A percentile compares a stretch with the other conserved stretches of the same genome.
Evolutionary conservation across 2,329 filamentous ascomycete genomes (phyloP).

Genomic region (Exophiala phaeomuriformis): DNA sequence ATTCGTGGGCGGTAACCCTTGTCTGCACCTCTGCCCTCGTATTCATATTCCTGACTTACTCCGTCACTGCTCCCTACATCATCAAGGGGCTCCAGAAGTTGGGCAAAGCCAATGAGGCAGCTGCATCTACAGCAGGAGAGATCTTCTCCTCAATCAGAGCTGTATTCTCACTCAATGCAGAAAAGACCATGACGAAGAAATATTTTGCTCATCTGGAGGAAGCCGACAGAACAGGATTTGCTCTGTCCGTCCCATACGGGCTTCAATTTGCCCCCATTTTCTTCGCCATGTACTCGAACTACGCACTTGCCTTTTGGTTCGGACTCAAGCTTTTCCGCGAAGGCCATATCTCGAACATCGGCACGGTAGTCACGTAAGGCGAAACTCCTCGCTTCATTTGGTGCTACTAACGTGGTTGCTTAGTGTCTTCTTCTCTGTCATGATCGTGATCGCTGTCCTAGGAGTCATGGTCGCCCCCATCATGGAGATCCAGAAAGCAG

Average conservation of each 20-base stretch:
- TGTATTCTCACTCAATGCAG: slow-evolving; percentile 40
- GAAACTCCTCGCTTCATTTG: no score
- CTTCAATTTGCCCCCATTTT: slow-evolving; percentile 32
- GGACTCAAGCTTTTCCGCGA: slow-evolving; percentile 32
- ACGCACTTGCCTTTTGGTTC: slow-evolving; percentile 35
- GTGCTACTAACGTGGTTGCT: slow-evolving; percentile 2
- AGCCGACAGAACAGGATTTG: slow-evolving; percentile 31
- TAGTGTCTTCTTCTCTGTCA: slow-evolving; percentile 36
- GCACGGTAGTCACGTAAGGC: slow-evolving; percentile 35
- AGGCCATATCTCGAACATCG: slow-evolving; percentile 32
- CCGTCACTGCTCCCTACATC: slow-evolving; percentile 30
- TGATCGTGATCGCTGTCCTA: slow-evolving; percentile 39
- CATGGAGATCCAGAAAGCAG: slow-evolving; percentile 51
- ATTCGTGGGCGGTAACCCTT: slow-evolving; percentile 48
- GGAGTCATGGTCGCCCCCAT: slow-evolving; percentile 31
- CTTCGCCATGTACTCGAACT: slow-evolving; percentile 35
- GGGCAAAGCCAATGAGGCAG: slow-evolving; percentile 33
- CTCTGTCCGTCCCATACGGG: slow-evolving; percentile 29
- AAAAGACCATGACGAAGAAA: slow-evolving; percentile 33
- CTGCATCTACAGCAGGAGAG: slow-evolving; percentile 41
- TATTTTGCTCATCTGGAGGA: slow-evolving; percentile 36
- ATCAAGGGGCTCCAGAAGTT: slow-evolving; percentile 27
- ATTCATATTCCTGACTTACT: slow-evolving; percentile 33
- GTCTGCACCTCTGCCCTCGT: slow-evolving; percentile 43
- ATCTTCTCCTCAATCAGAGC: slow-evolving; percentile 39